Conservation (phyloP, 495 filamentous ascomycete genomes). For the Penicillium crystallinum region DNA sequence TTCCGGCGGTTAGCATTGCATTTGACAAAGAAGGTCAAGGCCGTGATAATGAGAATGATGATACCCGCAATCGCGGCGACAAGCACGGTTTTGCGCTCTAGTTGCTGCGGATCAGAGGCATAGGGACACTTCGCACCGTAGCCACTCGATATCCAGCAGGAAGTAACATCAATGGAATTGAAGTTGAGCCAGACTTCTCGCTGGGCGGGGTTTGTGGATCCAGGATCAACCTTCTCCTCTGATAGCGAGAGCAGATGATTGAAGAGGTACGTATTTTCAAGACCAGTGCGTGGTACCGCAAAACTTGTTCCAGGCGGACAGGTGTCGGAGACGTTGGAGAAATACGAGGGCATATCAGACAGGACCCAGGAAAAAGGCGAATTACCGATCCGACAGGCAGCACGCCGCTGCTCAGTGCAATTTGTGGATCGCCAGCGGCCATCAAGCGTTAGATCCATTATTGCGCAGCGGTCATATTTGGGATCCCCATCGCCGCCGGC, state of each 20-base stretch:
- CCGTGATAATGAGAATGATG: constrained; percentile 53
- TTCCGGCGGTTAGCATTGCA: constrained; percentile 55
- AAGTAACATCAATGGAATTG: constrained; percentile 48
- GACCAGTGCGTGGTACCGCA: constrained; percentile 50
- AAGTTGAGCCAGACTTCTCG: constrained; percentile 53
- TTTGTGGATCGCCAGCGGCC: constrained; percentile 54
- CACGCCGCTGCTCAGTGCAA: constrained; percentile 45
- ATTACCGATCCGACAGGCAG: constrained; percentile 48
- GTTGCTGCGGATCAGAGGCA: constrained; percentile 26
- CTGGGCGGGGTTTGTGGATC: constrained; percentile 17
- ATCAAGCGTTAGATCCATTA: constrained; percentile 36
- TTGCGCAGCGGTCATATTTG: constrained; percentile 46
- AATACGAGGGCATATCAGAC: constrained; percentile 35
- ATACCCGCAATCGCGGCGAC: constrained; percentile 56
- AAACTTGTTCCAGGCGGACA: constrained; percentile 42
- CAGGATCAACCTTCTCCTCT: constrained; percentile 19
- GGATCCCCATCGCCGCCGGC: constrained; percentile 18
- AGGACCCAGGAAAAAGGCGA: constrained; percentile 53
- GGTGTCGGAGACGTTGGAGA: constrained; percentile 26
- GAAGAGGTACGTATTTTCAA: constrained; percentile 58
- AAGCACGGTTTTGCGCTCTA: constrained; percentile 45
- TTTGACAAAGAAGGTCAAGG: constrained; percentile 59
- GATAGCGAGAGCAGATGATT: constrained; percentile 23
- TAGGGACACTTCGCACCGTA: constrained; percentile 53
- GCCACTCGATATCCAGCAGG: constrained; percentile 56